These are phyloP conservation scores for Pythium graminicola DNA, from an alignment of 352 stramenopile genomes.

Conservation along the genomic window DNA sequence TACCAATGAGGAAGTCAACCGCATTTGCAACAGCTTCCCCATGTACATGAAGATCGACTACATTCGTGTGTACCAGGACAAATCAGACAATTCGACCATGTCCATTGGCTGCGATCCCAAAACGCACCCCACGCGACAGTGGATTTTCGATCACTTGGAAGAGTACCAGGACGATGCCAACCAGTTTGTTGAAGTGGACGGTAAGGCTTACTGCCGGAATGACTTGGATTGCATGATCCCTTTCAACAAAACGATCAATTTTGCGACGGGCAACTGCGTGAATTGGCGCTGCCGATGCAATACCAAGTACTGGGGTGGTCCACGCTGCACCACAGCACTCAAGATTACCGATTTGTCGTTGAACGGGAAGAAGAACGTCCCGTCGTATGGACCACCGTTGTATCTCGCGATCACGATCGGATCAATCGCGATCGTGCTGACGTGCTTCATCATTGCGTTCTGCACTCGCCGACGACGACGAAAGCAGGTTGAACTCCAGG, in stretches of 20 bases:
- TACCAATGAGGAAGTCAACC: slow-evolving; percentile 34
- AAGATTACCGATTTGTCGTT: slow-evolving; percentile 23
- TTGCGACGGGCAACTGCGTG: slow-evolving; percentile 54
- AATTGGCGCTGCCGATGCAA: slow-evolving; percentile 42
- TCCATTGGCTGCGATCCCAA: slow-evolving; percentile 45
- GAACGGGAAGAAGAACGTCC: not conserved
- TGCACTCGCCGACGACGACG: slow-evolving; percentile 21
- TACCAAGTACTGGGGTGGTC: slow-evolving; percentile 53
- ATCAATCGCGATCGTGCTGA: slow-evolving; percentile 25
- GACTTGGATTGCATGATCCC: slow-evolving; percentile 64
- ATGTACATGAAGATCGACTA: slow-evolving; percentile 78
- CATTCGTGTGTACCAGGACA: slow-evolving; percentile 71
- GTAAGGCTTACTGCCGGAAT: slow-evolving; percentile 46
- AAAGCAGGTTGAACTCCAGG: slow-evolving; percentile 14
- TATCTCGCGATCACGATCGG: slow-evolving; percentile 25
- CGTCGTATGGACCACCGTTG: slow-evolving; percentile 29
- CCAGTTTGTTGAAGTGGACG: slow-evolving; percentile 40
- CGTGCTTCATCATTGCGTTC: slow-evolving; percentile 39
- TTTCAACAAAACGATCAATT: slow-evolving; percentile 27
- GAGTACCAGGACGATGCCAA: slow-evolving; percentile 72
- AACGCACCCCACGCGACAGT: slow-evolving; percentile 61
- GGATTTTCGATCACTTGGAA: slow-evolving; percentile 69
- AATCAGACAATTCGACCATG: slow-evolving; percentile 20
- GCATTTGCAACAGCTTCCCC: slow-evolving; percentile 57
- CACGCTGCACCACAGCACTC: slow-evolving; percentile 45